Evolutionary conservation across 1,139 yeast genomes (phyloP), one percentile per base, ranked within the genome.

Genomic region (Lodderomyces beijingensis): DNA sequence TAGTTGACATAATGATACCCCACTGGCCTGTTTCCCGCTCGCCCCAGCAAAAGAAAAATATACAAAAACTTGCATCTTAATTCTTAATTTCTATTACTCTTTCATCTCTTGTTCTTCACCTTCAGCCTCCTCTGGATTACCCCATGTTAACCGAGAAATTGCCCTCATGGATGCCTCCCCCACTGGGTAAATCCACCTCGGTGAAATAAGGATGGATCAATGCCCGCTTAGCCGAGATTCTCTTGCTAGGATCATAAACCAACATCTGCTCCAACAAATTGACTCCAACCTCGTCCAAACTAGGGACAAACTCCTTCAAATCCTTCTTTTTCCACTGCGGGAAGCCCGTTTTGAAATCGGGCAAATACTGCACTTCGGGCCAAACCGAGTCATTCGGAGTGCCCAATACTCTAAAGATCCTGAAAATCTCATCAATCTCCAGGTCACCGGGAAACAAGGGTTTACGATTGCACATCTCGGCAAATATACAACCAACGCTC

Each of bases 401-500:
- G 27, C 99, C 98, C 51, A 93, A 67, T 29, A 88, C 70, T 49
- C 96, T 71, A 65, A 93, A 93, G 40, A 93, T 91, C 61, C 93
- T 80, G 68, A 91, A 89, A 46, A 91, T 91, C 64, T 91, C 96
- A 57, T 91, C 98, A 55, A 91, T 91, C 58, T 91, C 98, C 11
- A 96, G 86, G 59, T 91, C 98, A 19, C 98, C 99, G 2, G 97
- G 95, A 63, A 91, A 91, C 33, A 91, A 62, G 7, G 99, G 97
- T 58, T 87, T 87, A 42, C 98, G 73, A 53, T 89, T 87, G 47
- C 93, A 91, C 97, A 91, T 89, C 58, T 91, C 99, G 4, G 97
- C 98, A 62, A 93, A 91, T 37, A 91, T 91, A 59, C 97, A 89
- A 15, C 99, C 99, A 38, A 88, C 86, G 12, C 96, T 86, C 99